Evolutionary conservation across 305 asterid genomes (phyloP).

Genomic region (Solanum hybrid): DNA sequence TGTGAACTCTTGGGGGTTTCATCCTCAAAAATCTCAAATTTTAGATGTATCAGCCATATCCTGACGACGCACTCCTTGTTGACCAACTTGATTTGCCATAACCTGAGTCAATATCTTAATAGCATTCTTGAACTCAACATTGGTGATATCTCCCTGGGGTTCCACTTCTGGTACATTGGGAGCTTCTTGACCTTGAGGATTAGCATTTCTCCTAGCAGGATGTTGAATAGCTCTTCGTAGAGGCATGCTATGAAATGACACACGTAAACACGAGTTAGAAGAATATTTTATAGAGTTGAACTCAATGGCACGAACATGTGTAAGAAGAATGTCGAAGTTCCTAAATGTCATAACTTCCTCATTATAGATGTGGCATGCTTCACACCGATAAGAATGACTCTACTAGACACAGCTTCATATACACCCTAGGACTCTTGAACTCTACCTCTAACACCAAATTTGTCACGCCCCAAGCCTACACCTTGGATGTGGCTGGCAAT

Average conservation of each 20-base stretch:
- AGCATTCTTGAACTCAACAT: not conserved
- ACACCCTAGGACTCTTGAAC: not conserved
- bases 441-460: not conserved
- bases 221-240: not conserved
- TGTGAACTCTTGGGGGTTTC: not conserved
- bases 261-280: not conserved
- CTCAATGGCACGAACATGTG: not conserved
- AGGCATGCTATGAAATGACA: not conserved
- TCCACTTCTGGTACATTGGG: not conserved
- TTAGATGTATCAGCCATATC: not conserved
- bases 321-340: not conserved
- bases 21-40: not conserved
- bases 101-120: not conserved
- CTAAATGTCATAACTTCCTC: not conserved
- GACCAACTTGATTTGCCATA: not conserved
- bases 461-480: not conserved
- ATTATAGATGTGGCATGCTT: not conserved
- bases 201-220: not conserved
- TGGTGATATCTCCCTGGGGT: not conserved
- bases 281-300: not conserved
- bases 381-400: not conserved
- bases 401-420: not conserved
- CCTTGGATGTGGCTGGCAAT: not conserved
- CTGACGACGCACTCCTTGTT: not conserved
- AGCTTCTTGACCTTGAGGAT: not conserved